Base-by-base conservation (phyloP, 805 yeast genomes). In the Schizosaccharomyces cryophilus region DNA sequence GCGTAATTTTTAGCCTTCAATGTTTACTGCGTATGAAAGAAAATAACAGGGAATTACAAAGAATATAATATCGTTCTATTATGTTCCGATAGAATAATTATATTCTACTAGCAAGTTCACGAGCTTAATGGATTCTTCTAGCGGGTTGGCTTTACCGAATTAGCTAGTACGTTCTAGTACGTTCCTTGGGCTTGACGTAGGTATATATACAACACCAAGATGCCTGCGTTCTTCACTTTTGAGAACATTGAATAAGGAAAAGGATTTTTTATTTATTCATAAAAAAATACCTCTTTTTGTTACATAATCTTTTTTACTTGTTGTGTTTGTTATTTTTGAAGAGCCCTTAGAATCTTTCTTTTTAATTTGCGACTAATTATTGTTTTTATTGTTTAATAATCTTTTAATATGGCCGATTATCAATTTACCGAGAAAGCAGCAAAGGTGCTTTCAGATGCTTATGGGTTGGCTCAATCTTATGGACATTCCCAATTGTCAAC, bases 371-470 rank as follows among this genome's bases (percentile, higher is more conserved):
- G 26, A 19, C 51, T 7, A 45, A 19, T 19, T 19, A 45, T 45
- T 45, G 26, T 45, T 19, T 7, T 11, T 19, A 11, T 45, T 45
- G 26, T 24, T 19, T 19, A 19, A 45, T 19, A 15, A 24, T 51
- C 7, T 6, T 29, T 29, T 11, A 35, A 13, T 35, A 56, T 56
- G 60, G 47, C 42, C 15, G 47, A 56, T 56, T 56, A 38, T 35
- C 60, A 87, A 77, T 85, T 87, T 66, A 93, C 98, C 64, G 97
- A 93, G 71, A 85, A 93, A 71, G 97, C 96, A 55, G 79, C 87
- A 67, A 82, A 79, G 61, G 80, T 90, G 63, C 77, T 93, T 60
- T 84, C 85, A 66, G 77, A 80, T 67, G 95, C 97, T 61, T 80
- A 82, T 63, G 80, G 84, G 69, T 73, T 93, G 64, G 95, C 96